Conservation (phyloP, 371 early-diverging fungal species). For the Mortierella sp. region DNA sequence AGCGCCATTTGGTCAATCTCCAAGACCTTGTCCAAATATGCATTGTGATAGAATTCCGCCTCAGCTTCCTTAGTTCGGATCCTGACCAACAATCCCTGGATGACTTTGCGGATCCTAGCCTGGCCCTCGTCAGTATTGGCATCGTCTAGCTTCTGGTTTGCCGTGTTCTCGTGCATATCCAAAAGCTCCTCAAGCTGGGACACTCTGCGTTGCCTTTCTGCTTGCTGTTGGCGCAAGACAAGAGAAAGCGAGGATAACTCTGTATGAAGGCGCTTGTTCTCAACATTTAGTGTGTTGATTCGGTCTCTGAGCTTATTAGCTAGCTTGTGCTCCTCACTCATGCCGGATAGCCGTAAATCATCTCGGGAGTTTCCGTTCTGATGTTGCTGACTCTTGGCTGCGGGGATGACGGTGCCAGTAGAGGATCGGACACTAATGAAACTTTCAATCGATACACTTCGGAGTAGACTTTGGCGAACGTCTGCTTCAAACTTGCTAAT, state of each 20-base stretch:
- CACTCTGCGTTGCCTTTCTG: constrained; percentile 47
- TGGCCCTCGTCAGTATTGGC: constrained; percentile 49
- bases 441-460: constrained; percentile 46
- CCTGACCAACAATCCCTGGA: constrained; percentile 49
- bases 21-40: constrained; percentile 54
- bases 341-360: constrained; percentile 25
- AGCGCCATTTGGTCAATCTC: constrained; percentile 55
- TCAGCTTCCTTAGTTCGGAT: constrained; percentile 56
- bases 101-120: constrained; percentile 47
- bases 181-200: constrained; percentile 44
- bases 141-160: constrained; percentile 29
- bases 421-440: constrained; percentile 48
- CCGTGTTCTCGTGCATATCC: constrained; percentile 46
- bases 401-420: constrained; percentile 37
- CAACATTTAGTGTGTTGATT: constrained; percentile 40
- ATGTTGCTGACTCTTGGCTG: constrained; percentile 24
- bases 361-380: constrained; percentile 34
- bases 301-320: constrained; percentile 52
- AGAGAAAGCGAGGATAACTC: constrained; percentile 41
- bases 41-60: constrained; percentile 56
- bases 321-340: constrained; percentile 36
- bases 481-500: constrained; percentile 51
- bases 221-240: constrained; percentile 40
- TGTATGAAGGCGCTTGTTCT: constrained; percentile 46
- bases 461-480: constrained; percentile 43